Percentiles rank a stretch among this genome's conserved stretches.
Evolutionary conservation across 73 alveolate genomes (phyloP).

Genomic region (Tetrahymena elliotti): DNA sequence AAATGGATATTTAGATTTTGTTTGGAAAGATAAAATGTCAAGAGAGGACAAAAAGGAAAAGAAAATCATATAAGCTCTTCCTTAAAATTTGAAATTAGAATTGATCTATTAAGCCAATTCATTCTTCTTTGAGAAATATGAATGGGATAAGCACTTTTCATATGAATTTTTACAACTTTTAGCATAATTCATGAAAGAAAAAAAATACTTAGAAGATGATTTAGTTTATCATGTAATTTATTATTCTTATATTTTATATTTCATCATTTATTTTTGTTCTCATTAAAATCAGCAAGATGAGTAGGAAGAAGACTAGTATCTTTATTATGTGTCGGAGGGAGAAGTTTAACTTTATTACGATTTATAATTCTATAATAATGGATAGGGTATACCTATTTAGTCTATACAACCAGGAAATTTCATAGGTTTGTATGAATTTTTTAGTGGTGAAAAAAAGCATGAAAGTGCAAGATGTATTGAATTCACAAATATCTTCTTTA

Average conservation of each 20-base stretch:
- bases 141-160: not conserved
- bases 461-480: not conserved
- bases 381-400: not conserved
- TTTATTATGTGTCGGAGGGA: not conserved
- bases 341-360: not conserved
- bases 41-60: not conserved
- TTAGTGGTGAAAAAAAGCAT: not conserved
- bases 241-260: not conserved
- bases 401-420: not conserved
- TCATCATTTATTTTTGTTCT: not conserved
- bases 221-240: not conserved
- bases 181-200: not conserved
- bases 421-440: not conserved
- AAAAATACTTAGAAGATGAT: not conserved
- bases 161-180: not conserved
- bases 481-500: not conserved
- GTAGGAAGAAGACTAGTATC: not conserved
- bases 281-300: not conserved
- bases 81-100: not conserved
- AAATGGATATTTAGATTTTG: not conserved
- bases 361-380: not conserved
- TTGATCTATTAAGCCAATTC: not conserved
- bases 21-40: not conserved
- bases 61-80: not conserved
- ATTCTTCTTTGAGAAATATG: not conserved